Conservation (phyloP, 2,329 filamentous ascomycete species). For the Cryphonectria japonica region DNA sequence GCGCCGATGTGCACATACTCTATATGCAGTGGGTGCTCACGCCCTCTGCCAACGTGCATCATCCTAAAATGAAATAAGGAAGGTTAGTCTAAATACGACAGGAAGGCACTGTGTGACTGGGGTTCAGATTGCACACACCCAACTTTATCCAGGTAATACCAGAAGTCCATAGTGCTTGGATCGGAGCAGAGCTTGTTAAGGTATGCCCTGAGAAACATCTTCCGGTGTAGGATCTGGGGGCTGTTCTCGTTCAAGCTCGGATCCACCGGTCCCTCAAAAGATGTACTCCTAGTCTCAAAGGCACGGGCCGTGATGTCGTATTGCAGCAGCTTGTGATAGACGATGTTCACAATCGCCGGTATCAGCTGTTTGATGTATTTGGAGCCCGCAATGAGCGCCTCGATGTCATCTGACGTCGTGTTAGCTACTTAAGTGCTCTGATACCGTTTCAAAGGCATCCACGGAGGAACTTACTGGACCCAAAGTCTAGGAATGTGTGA, state of each 20-base stretch:
- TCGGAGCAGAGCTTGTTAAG: conserved; percentile 75
- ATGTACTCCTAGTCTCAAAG: conserved; percentile 66
- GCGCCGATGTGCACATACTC: conserved; percentile 80
- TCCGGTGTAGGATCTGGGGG: conserved; percentile 75
- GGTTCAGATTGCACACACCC: conserved; percentile 53
- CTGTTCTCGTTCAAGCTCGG: conserved; percentile 67
- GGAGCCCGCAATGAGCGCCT: conserved; percentile 68
- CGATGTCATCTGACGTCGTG: conserved; percentile 63
- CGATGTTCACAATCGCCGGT: conserved; percentile 78
- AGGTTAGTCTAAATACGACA: background rate
- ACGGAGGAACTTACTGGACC: conserved; percentile 57
- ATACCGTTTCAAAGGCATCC: too few species aligned
- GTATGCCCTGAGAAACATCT: conserved; percentile 79
- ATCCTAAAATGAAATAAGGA: conserved; percentile 47
- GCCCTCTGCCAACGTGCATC: conserved; percentile 80
- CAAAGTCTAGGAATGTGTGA: conserved; percentile 77
- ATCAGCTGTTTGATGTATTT: conserved; percentile 84
- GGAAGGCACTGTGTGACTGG: background rate
- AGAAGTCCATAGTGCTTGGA: conserved; percentile 75
- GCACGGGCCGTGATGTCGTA: conserved; percentile 83
- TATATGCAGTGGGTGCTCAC: conserved; percentile 73
- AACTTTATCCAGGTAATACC: conserved; percentile 84
- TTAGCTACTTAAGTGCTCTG: background rate
- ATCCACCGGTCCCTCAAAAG: conserved; percentile 70
- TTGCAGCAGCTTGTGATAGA: conserved; percentile 76